These are phyloP conservation scores for Chrysopogon serrulatus DNA, from an alignment of 176 grass and related monocot genomes.

Conservation along the genomic window DNA sequence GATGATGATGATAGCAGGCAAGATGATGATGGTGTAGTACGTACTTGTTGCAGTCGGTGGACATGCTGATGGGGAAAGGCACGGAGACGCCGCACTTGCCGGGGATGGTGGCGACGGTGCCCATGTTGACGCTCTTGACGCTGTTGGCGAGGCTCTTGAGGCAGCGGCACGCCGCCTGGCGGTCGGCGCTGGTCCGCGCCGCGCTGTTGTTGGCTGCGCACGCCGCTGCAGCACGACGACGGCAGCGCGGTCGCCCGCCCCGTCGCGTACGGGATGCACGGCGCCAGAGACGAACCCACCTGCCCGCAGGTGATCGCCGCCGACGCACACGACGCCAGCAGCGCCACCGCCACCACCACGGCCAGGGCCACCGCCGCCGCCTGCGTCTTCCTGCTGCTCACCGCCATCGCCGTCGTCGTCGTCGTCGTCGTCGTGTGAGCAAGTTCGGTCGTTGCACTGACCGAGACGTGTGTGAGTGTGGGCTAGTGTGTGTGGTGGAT, in stretches of 20 bases:
- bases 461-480: not conserved
- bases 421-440: not conserved
- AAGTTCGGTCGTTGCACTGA: too few relatives aligned
- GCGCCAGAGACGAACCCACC: slow-evolving; percentile 20
- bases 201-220: slow-evolving; percentile 4
- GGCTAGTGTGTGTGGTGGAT: not conserved
- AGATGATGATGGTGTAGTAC: not conserved
- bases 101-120: slow-evolving; percentile 23
- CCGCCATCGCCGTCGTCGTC: not conserved
- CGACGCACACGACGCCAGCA: not conserved
- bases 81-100: slow-evolving; percentile 44
- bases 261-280: slow-evolving; percentile 46
- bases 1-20: too few relatives aligned
- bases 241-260: not conserved
- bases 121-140: slow-evolving; percentile 19
- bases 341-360: not conserved
- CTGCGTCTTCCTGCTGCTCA: not conserved
- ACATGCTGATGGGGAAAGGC: slow-evolving; percentile 36
- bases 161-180: slow-evolving; percentile 18
- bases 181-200: not conserved
- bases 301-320: slow-evolving; percentile 40
- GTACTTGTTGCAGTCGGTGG: slow-evolving; percentile 57
- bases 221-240: slow-evolving; percentile 24
- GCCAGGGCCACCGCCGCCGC: not conserved
- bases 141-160: slow-evolving; percentile 27